phyloP scores from a whole-genome alignment of 1,284 basidiomycete species.

The Pseudozyma sp. region DNA sequence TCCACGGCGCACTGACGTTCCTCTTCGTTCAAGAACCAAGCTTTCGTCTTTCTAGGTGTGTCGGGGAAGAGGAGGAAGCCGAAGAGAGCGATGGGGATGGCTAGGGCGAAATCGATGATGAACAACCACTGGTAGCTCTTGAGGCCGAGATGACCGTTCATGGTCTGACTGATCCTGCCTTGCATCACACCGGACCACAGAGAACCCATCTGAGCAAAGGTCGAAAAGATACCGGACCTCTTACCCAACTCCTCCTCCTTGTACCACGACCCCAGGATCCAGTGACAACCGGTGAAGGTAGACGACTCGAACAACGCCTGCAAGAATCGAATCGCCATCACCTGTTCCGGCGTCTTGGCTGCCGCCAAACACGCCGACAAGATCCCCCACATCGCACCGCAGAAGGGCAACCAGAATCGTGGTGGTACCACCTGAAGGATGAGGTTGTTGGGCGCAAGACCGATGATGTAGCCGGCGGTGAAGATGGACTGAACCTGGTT shows the following conservation, averaged over 20 bases:
- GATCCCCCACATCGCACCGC: conserved; percentile 58
- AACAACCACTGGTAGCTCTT: conserved; percentile 81
- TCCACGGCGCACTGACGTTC: conserved; percentile 69
- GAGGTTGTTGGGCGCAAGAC: conserved; percentile 62
- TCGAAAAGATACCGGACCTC: conserved; percentile 78
- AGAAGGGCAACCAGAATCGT: conserved; percentile 52
- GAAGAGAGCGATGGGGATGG: conserved; percentile 76
- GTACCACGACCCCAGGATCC: conserved; percentile 81
- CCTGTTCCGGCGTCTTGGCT: conserved; percentile 69
- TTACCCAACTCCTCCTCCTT: conserved; percentile 78
- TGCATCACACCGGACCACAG: conserved; percentile 79
- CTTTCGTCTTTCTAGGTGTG: conserved; percentile 75
- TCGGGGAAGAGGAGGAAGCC: conserved; percentile 81
- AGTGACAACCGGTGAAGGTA: conserved; percentile 71
- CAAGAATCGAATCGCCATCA: conserved; percentile 80
- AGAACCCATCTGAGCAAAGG: conserved; percentile 74
- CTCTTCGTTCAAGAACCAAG: conserved; percentile 76
- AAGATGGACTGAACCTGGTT: conserved; percentile 73
- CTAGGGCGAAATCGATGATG: conserved; percentile 80
- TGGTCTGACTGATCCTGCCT: conserved; percentile 75
- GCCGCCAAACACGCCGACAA: conserved; percentile 46
- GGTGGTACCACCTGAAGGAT: conserved; percentile 63
- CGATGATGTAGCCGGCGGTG: conserved; percentile 65
- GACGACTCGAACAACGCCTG: conserved; percentile 80
- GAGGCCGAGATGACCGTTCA: conserved; percentile 74